These are phyloP conservation scores for Calonectria leucothoes DNA, from an alignment of 2,329 filamentous ascomycete genomes.

Conservation along the genomic window DNA sequence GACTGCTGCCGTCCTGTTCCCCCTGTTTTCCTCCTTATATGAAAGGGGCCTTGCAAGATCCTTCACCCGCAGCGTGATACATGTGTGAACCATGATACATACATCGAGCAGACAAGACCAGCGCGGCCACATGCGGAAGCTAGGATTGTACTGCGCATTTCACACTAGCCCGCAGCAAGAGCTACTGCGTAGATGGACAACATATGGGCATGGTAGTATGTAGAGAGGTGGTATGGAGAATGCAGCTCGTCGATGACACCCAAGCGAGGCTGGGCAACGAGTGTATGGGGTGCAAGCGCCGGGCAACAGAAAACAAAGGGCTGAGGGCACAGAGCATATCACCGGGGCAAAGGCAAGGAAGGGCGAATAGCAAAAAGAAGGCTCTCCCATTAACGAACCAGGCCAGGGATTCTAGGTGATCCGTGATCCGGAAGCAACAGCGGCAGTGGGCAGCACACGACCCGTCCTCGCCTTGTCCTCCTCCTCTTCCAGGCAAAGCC, in stretches of 20 bases:
- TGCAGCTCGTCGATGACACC: slow-evolving; percentile 22
- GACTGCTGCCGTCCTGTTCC: slow-evolving; percentile 27
- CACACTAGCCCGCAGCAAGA: slow-evolving; percentile 6
- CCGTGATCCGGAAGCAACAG: background rate
- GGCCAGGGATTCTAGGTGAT: background rate
- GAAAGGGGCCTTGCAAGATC: slow-evolving; percentile 23
- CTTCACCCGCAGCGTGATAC: slow-evolving; percentile 31
- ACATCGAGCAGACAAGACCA: slow-evolving; percentile 25
- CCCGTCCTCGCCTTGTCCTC: slow-evolving; percentile 6
- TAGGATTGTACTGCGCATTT: slow-evolving; percentile 34
- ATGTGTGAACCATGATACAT: slow-evolving; percentile 11
- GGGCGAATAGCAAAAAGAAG: background rate
- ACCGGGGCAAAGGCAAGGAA: slow-evolving; percentile 6
- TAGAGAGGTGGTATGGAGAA: slow-evolving; percentile 24
- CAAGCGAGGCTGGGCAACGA: slow-evolving; percentile 22
- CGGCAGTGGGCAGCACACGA: slow-evolving; percentile 14
- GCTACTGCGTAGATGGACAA: slow-evolving; percentile 7
- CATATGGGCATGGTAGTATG: background rate
- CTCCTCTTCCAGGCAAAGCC: slow-evolving; percentile 12
- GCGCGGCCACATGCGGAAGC: slow-evolving; percentile 28
- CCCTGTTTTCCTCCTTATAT: slow-evolving; percentile 4
- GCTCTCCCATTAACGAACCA: background rate
- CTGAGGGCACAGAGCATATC: slow-evolving; percentile 13
- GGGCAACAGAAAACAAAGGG: slow-evolving; percentile 5
- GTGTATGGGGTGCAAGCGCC: slow-evolving; percentile 6